Evolutionary conservation across 2,329 filamentous ascomycete species (phyloP), one percentile per base, ranked within the genome.

Genomic region (Cercospora zeae-maydis): DNA sequence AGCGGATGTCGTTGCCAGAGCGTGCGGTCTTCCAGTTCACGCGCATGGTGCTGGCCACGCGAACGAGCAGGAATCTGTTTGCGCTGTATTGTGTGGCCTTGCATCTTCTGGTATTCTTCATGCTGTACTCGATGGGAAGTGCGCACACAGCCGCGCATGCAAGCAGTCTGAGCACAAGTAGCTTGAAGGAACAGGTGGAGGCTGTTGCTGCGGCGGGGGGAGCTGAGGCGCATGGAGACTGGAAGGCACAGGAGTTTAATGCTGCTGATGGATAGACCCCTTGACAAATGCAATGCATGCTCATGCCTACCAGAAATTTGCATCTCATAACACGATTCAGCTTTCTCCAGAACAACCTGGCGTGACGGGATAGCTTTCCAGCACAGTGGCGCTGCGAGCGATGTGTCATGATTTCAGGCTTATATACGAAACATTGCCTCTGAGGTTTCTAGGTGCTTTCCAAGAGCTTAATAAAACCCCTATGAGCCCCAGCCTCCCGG

Each of bases 1-100:
- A 92, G 73, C 87, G 93, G 45, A 96, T 99, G 92, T 93, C 88
- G 71, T 80, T 97, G 8, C 92, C 93, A 0, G 95, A 99, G 77
- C 84, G 95, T 39, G 86, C 92, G 53, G 89, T 99, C 3, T 96
- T 96, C 77, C 93, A 92, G 34, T 84, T 97, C 58, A 96, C 93
- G 52, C 85, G 92, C 61, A 91, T 96, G 80, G 91, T 99, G 52
- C 82, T 99, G 66, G 91, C 93, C 57, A 96, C 92, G 52, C 83
- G 95, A 65, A 91, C 89, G 30, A 97, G 92, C 78, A 85, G 96
- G 67, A 99, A 98, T 75, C 76, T 99, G 63, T 99, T 99, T 78
- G 95, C 93, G 0, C 87, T 86, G 10, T 99, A 99, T 77, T 96
- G 93, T 76, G 80, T 97, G 36, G 91, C 88, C 34, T 82, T 99